Evolutionary conservation across 306 rosid species (phyloP).

Genomic region (Rosa persica): DNA sequence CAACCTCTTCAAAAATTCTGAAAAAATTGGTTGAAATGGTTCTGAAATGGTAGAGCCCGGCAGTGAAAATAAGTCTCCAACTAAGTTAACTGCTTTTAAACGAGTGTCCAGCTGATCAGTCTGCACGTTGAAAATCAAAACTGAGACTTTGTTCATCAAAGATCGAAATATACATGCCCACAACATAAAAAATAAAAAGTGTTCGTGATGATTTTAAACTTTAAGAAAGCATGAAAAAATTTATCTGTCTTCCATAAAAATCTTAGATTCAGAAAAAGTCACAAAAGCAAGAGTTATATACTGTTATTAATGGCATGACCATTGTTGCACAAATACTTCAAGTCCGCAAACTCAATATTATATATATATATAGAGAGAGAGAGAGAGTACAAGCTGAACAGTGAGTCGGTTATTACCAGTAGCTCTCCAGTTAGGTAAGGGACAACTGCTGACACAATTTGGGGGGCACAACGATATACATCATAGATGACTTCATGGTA

Average conservation of each 20-base stretch:
- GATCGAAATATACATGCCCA: constrained; percentile 10
- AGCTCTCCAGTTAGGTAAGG: constrained; percentile 93
- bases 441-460: constrained; percentile 72
- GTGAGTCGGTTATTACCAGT: constrained; percentile 62
- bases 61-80: constrained; percentile 86
- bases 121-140: constrained; percentile 49
- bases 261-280: neutral
- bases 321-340: neutral
- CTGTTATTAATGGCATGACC: neutral
- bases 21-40: constrained; percentile 88
- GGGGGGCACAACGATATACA: constrained; percentile 88
- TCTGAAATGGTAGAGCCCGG: constrained; percentile 70
- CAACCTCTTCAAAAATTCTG: constrained; percentile 92
- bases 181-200: neutral
- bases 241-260: neutral
- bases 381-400: neutral
- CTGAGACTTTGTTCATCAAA: constrained; percentile 32
- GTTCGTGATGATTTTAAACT: neutral
- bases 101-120: constrained; percentile 91
- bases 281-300: neutral
- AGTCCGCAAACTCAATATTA: neutral
- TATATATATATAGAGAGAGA: no score
- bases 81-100: constrained; percentile 81
- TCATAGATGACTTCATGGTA: constrained; percentile 86
- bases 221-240: neutral